Percentiles rank a stretch among this genome's conserved stretches.
phyloP scores from a whole-genome alignment of 208 protist species.

The Endotrypanum monterogeii region DNA sequence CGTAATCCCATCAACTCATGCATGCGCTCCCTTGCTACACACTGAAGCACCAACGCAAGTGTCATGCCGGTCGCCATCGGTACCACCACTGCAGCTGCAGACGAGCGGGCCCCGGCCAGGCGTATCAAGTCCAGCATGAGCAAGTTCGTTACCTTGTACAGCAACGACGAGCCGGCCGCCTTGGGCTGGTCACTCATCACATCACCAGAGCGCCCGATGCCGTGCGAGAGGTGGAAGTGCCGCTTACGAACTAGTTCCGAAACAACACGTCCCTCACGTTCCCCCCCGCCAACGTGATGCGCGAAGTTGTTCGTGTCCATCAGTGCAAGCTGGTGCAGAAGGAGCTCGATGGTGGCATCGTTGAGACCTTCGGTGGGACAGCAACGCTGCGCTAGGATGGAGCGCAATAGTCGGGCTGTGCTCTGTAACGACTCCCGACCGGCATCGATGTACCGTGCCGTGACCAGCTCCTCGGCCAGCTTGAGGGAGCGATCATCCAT shows the following conservation, averaged over 20 bases:
- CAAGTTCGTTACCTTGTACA: slow-evolving; percentile 91
- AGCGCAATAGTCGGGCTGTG: slow-evolving; percentile 37
- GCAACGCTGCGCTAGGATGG: slow-evolving; percentile 84
- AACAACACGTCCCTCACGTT: slow-evolving; percentile 95
- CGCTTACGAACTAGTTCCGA: slow-evolving; percentile 80
- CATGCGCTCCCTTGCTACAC: slow-evolving; percentile 42
- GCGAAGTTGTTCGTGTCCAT: slow-evolving; percentile 95
- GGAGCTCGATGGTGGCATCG: slow-evolving; percentile 83
- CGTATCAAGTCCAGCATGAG: slow-evolving; percentile 85
- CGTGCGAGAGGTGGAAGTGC: slow-evolving; percentile 93
- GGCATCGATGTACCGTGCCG: slow-evolving; percentile 50
- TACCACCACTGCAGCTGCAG: slow-evolving; percentile 80
- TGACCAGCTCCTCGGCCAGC: slow-evolving; percentile 52
- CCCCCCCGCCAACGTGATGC: slow-evolving; percentile 94
- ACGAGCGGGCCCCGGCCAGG: slow-evolving; percentile 48
- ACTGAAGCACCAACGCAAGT: slow-evolving; percentile 80
- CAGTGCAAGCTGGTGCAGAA: slow-evolving; percentile 92
- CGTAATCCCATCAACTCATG: slow-evolving; percentile 4
- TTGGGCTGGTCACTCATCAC: slow-evolving; percentile 96
- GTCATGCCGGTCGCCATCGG: slow-evolving; percentile 97
- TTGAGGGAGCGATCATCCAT: slow-evolving; percentile 58
- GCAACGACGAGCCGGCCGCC: slow-evolving; percentile 95
- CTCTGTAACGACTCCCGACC: slow-evolving; percentile 53
- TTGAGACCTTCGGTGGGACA: slow-evolving; percentile 89
- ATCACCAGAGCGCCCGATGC: slow-evolving; percentile 96